Conservation (phyloP, 192 early-diverging fungal species). For the Borealophlyctis nickersoniae region DNA sequence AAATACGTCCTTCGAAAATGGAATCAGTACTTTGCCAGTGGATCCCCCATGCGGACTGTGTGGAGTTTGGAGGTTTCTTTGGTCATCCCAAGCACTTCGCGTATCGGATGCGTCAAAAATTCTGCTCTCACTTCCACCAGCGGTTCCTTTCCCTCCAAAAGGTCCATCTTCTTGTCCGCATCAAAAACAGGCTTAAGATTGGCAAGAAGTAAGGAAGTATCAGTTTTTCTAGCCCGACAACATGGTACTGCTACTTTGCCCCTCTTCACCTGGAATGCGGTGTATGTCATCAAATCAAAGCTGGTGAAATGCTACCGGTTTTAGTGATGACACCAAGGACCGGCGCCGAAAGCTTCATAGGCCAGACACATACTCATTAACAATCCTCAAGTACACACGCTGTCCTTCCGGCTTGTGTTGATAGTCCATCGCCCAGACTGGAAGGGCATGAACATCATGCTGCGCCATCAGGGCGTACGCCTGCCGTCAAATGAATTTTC, state of each 20-base stretch:
- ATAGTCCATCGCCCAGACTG: slow-evolving; percentile 3
- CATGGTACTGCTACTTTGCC: no score
- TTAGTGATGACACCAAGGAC: neutral
- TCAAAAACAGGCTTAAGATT: slow-evolving; percentile 7
- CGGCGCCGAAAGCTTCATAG: neutral
- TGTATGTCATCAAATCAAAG: slow-evolving; percentile 9
- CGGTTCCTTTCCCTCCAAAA: neutral
- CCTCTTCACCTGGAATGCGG: slow-evolving; percentile 7
- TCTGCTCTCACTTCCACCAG: neutral
- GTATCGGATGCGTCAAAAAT: slow-evolving; percentile 5
- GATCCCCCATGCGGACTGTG: neutral
- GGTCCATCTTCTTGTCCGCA: neutral
- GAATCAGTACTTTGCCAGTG: neutral
- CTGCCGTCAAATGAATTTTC: neutral
- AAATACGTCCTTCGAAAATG: no score
- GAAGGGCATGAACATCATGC: slow-evolving; percentile 2
- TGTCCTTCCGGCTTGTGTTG: no score
- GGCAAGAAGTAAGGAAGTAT: neutral
- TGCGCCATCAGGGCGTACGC: neutral
- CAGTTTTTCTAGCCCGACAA: no score
- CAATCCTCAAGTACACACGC: slow-evolving; percentile 2
- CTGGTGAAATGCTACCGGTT: neutral
- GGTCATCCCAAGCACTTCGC: slow-evolving; percentile 4
- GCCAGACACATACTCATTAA: slow-evolving; percentile 4
- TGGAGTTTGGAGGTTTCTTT: neutral